Evolutionary conservation across 2,329 filamentous ascomycete genomes (phyloP).

Genomic region (Xylaria sp.): DNA sequence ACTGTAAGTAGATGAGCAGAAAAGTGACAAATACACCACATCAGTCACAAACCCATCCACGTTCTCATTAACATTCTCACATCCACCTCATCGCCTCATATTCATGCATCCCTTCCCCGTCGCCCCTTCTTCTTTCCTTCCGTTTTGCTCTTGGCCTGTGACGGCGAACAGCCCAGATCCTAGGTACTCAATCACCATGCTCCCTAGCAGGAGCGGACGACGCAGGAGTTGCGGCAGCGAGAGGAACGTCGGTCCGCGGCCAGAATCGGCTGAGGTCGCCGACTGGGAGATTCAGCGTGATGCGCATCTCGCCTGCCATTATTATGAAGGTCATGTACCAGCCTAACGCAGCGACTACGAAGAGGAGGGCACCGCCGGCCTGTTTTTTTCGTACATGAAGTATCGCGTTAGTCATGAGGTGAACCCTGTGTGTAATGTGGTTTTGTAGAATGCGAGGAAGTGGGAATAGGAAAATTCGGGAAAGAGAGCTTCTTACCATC

Average conservation of each 20-base stretch:
- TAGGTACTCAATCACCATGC: constrained; percentile 20
- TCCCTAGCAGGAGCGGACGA: constrained; percentile 5
- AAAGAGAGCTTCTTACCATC: constrained; percentile 50
- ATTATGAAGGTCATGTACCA: constrained; percentile 66
- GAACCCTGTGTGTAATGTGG: background rate
- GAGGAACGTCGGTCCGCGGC: constrained; percentile 52
- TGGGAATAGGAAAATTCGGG: background rate
- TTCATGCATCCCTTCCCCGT: background rate
- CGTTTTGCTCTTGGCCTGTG: background rate
- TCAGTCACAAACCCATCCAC: background rate
- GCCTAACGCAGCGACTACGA: constrained; percentile 58
- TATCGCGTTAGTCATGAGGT: background rate
- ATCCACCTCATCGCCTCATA: background rate
- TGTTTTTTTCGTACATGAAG: constrained; percentile 27
- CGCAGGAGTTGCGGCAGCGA: constrained; percentile 25
- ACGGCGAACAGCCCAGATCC: no score
- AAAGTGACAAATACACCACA: background rate
- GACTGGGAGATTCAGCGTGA: constrained; percentile 59
- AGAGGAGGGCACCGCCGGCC: constrained; percentile 54
- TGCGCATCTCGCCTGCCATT: constrained; percentile 63
- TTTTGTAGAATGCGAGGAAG: background rate
- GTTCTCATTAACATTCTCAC: background rate
- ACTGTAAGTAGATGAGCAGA: background rate
- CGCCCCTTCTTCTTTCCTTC: background rate
- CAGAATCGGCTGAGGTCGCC: constrained; percentile 62